Evolutionary conservation across 345 rosid species (phyloP).

Genomic region (Stellera chamaejasme): DNA sequence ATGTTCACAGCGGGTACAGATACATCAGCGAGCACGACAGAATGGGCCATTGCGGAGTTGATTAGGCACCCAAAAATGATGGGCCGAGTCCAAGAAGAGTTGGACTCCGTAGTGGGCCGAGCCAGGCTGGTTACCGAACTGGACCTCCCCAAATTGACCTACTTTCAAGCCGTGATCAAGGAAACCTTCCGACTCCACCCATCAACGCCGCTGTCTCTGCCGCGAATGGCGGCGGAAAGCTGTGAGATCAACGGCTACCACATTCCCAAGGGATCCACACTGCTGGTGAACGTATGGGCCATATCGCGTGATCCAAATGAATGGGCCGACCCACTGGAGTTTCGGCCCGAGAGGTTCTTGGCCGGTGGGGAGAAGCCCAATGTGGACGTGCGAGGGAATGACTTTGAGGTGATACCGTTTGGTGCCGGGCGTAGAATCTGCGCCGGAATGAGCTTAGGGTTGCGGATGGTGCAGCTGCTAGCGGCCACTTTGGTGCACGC

Average conservation of each 20-base stretch:
- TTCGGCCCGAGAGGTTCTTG: constrained; percentile 63
- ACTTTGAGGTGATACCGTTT: constrained; percentile 73
- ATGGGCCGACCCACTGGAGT: constrained; percentile 56
- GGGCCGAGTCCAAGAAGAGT: constrained; percentile 38
- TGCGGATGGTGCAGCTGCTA: constrained; percentile 57
- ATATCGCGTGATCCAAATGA: constrained; percentile 69
- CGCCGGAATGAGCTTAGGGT: constrained; percentile 68
- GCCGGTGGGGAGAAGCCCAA: constrained; percentile 56
- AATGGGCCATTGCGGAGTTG: constrained; percentile 87
- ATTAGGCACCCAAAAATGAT: constrained; percentile 61
- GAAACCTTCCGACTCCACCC: constrained; percentile 85
- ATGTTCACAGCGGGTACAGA: constrained; percentile 95
- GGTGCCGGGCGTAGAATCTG: constrained; percentile 88
- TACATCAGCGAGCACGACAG: constrained; percentile 84
- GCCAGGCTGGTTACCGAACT: constrained; percentile 39
- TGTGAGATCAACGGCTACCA: constrained; percentile 72
- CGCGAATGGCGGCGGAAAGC: constrained; percentile 52
- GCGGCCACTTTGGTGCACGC: constrained; percentile 62
- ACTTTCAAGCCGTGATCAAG: constrained; percentile 69
- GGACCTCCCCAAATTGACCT: constrained; percentile 46
- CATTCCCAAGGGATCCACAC: constrained; percentile 60
- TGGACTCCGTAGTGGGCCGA: constrained; percentile 55
- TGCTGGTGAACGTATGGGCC: constrained; percentile 74
- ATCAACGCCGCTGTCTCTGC: constrained; percentile 73
- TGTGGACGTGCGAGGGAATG: constrained; percentile 60